Evolutionary conservation across 306 rosid species (phyloP).

Genomic region (Abrus precatorius): DNA sequence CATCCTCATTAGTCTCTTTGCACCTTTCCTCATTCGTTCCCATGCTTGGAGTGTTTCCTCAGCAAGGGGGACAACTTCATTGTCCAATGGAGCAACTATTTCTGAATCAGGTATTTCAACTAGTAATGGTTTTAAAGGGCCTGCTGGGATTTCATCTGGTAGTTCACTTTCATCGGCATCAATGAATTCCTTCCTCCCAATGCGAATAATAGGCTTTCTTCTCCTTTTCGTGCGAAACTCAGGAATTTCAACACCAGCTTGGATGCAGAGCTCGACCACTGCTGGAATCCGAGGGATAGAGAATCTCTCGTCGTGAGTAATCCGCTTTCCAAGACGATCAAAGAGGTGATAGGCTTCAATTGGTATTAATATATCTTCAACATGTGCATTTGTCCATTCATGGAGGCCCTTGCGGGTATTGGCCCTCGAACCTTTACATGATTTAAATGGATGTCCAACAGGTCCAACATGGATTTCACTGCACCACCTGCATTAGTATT

Average conservation of each 20-base stretch:
- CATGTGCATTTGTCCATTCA: constrained; percentile 74
- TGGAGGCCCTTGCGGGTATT: constrained; percentile 77
- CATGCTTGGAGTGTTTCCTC: constrained; percentile 85
- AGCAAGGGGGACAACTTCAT: constrained; percentile 62
- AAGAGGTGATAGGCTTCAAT: constrained; percentile 85
- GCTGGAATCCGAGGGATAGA: constrained; percentile 91
- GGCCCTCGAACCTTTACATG: constrained; percentile 77
- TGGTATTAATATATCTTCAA: constrained; percentile 83
- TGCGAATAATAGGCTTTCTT: constrained; percentile 89
- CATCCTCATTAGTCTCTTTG: constrained; percentile 78
- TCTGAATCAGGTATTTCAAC: constrained; percentile 74
- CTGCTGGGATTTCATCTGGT: constrained; percentile 65
- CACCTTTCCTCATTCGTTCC: constrained; percentile 86
- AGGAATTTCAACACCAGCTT: constrained; percentile 85
- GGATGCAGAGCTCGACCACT: constrained; percentile 89
- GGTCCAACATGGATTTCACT: constrained; percentile 94
- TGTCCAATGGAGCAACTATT: constrained; percentile 57
- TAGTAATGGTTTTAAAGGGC: constrained; percentile 60
- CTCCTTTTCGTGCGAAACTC: constrained; percentile 87
- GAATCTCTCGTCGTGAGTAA: constrained; percentile 80
- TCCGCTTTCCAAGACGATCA: constrained; percentile 85
- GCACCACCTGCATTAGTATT: constrained; percentile 73
- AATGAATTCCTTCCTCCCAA: constrained; percentile 73
- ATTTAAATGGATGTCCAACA: constrained; percentile 93
- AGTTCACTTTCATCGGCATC: constrained; percentile 97